Evolutionary conservation across 2,329 filamentous ascomycete genomes (phyloP).

Genomic region (Cytospora chrysosperma): DNA sequence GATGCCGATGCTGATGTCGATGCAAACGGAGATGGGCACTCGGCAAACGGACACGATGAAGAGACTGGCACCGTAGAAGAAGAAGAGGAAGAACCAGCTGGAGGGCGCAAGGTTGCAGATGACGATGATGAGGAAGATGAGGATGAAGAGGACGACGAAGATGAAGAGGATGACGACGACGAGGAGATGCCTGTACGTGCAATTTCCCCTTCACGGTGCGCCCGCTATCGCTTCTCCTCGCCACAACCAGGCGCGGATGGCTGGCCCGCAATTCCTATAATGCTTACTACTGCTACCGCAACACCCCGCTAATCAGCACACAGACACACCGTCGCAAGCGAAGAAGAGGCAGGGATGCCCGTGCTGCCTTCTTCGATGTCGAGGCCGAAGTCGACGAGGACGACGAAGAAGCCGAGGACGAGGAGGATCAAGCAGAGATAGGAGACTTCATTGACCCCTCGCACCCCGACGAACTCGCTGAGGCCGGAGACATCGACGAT

Average conservation of each 20-base stretch:
- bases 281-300: background rate
- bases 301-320: background rate
- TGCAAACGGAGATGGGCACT: slow-evolving; percentile 25
- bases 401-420: slow-evolving; percentile 83
- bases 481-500: slow-evolving; percentile 77
- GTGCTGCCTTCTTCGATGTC: slow-evolving; percentile 91
- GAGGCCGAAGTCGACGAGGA: slow-evolving; percentile 98
- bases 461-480: slow-evolving; percentile 85
- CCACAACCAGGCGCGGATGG: background rate
- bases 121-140: slow-evolving; percentile 36
- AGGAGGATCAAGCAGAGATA: slow-evolving; percentile 80
- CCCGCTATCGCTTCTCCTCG: background rate
- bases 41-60: slow-evolving; percentile 25
- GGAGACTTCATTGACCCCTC: slow-evolving; percentile 86
- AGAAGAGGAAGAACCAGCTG: slow-evolving; percentile 45
- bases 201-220: background rate
- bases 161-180: slow-evolving; percentile 31
- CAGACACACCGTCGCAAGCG: slow-evolving; percentile 76
- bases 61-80: slow-evolving; percentile 48
- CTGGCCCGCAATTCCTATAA: too few species aligned
- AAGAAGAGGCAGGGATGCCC: slow-evolving; percentile 60
- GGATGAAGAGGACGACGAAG: slow-evolving; percentile 33
- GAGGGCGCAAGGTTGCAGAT: slow-evolving; percentile 26
- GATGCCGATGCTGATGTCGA: slow-evolving; percentile 28
- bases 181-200: slow-evolving; percentile 25